Conservation (phyloP, 495 filamentous ascomycete genomes). For the Aspergillus carlsbadensis region DNA sequence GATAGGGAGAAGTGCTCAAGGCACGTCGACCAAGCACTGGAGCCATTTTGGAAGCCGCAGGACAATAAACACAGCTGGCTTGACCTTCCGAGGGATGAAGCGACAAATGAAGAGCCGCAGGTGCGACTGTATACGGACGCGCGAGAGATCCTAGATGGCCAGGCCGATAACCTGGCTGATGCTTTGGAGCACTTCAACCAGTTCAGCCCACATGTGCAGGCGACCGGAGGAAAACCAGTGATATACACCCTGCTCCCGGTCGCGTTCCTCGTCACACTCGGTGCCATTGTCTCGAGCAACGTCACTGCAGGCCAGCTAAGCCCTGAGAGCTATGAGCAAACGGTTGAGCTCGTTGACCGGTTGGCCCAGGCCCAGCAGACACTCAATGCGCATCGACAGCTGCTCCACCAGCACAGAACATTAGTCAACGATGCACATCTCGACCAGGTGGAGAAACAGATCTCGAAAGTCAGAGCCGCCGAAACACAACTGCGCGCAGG, state of each 20-base stretch:
- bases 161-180: not conserved
- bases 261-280: conserved; percentile 9
- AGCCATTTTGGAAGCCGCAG: not conserved
- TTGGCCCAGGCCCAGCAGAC: not conserved
- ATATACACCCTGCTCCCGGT: conserved; percentile 7
- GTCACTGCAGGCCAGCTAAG: not conserved
- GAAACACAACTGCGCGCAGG: not conserved
- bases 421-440: not conserved
- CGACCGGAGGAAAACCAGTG: conserved; percentile 3
- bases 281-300: not conserved
- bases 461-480: not conserved
- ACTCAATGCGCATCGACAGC: not conserved
- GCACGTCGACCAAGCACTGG: not conserved
- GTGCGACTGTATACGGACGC: conserved; percentile 5
- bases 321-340: conserved; percentile 3
- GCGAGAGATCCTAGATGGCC: not conserved
- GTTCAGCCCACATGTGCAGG: not conserved
- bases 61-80: not conserved
- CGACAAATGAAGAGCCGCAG: not conserved
- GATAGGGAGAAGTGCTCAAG: not conserved
- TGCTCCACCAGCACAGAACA: not conserved
- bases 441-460: not conserved
- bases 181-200: conserved; percentile 2
- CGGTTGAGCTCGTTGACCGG: not conserved
- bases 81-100: not conserved